Base-by-base conservation (phyloP, 768 basidiomycete genomes). In the Lentinus brumalis region DNA sequence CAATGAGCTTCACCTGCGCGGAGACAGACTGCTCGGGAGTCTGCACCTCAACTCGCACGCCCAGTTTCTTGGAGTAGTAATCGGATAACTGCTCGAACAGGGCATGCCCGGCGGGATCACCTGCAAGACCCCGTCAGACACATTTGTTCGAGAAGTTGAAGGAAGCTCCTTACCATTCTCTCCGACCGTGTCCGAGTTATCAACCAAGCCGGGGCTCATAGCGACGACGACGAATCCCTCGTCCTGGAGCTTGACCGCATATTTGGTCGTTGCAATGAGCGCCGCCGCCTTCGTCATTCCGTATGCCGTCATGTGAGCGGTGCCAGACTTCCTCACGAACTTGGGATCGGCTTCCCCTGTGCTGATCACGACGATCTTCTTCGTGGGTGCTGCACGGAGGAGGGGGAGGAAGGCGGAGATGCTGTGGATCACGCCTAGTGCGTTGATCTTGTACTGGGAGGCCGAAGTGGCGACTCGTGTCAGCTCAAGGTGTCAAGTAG, bases 221-320 rank as follows among this genome's bases (percentile, higher is more conserved):
- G 73, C 66, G 11, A 77, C 66, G 67, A 77, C 74, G 2, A 69
- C 46, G 56, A 76, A 68, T 3, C 74, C 75, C 45, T 77, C 74
- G 3, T 61, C 18, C 61, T 71, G 69, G 59, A 61, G 70, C 46
- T 67, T 44, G 9, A 63, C 63, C 4, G 78, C 76, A 54, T 76
- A 79, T 57, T 79, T 79, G 15, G 70, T 72, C 16, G 72, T 65
- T 16, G 69, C 74, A 69, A 79, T 73, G 52, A 77, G 73, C 11
- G 73, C 42, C 3, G 75, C 78, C 1, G 74, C 71, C 66, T 80
- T 79, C 32, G 77, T 71, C 26, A 74, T 69, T 32, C 67, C 61
- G 68, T 80, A 80, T 18, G 75, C 62, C 2, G 63, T 58, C 16
- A 45, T n/a, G 21, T 18, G 53, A 3, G 41, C 18, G 14, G 57